Base-by-base conservation (phyloP, 208 protist genomes). In the Naegleria gruberi region DNA sequence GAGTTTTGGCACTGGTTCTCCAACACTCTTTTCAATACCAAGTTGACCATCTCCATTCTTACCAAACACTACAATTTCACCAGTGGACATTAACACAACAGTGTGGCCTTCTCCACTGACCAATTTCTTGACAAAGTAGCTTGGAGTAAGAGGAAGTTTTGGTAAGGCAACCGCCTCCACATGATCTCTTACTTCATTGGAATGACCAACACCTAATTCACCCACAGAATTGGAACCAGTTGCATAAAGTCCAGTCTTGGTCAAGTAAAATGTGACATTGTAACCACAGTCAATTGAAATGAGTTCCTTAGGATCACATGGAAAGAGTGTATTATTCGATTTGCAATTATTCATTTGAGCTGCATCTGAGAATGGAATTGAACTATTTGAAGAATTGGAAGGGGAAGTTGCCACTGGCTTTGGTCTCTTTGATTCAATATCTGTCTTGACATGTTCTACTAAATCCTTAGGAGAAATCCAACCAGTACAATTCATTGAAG, bases 31-130 rank as follows among this genome's bases (percentile, higher is more conserved):
- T 8, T 77, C 65, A 65, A 19, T 37, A 37, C 65, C 65, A 77
- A 77, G 19, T 77, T 77, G 65, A 77, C 65, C 65, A 77, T 77
- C 65, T 37, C 65, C 65, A 77, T 77, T 77, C 65, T 77, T 77
- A 37, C 65, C 65, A 5, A 19, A 77, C 26, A 77, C 65, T 37
- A 77, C 34, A 37, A 77, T 77, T 77, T 77, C 65, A 77, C 65
- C 65, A 37, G 65, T 77, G 2, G 65, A 77, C 65, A 77, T 77
- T 19, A 77, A n/a, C 2, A 77, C 65, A 37, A 77, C 65, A 37
- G 65, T 77, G n/a, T 77, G 65, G 6, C 65, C 65, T 77, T 77
- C 65, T 37, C 65, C 65, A 37, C 65, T 77, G 3, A 37, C 65
- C 34, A 77, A 7, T 77, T 77, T 77, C 65, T 77, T 77, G 12